Evolutionary conservation across 805 yeast genomes (phyloP), one percentile per base, ranked within the genome.

Genomic region (Ogataea thermomethanolica): DNA sequence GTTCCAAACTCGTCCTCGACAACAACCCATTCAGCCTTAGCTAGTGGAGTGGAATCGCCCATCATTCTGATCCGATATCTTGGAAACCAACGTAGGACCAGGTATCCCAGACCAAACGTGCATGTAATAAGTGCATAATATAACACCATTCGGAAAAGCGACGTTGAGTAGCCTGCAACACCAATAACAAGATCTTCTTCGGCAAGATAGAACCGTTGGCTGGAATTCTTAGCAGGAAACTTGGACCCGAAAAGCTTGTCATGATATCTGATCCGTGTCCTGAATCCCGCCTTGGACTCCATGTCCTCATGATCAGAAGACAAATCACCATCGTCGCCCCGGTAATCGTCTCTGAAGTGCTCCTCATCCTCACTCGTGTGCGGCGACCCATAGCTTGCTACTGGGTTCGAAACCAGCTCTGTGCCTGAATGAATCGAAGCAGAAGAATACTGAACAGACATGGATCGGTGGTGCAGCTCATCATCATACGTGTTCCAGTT

Each of bases 101-200:
- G 64, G 52, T 81, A 91, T 1, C 80, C 79, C 2, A 88, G 33
- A 0, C 99, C 99, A 3, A 76, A 59, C 0, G 96, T 78, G 2
- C 64, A 23, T 0, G 76, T 37, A 45, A 88, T 81, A 2, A 84
- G 43, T 0, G 74, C 10, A 44, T 76, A 73, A 57, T 81, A 89
- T 1, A 73, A 11, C 0, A 65, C 28, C 4, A 63, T 53, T 45
- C 79, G 76, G 49, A 70, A 39, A 34, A 55, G 55, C 9, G 81
- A 74, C 11, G 80, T 76, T 39, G 62, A 62, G 61, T 86, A 93
- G 4, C 98, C 98, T 0, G 97, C 99, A 46, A 93, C 84, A 46
- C 95, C 96, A 44, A 93, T 76, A 9, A 91, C 91, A 55, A 93
- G 68, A 66, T 93, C 99, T 59, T 93, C 99, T 60, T 93, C 98